Conservation (phyloP, 805 yeast genomes). For the Saturnispora gosingensis region DNA sequence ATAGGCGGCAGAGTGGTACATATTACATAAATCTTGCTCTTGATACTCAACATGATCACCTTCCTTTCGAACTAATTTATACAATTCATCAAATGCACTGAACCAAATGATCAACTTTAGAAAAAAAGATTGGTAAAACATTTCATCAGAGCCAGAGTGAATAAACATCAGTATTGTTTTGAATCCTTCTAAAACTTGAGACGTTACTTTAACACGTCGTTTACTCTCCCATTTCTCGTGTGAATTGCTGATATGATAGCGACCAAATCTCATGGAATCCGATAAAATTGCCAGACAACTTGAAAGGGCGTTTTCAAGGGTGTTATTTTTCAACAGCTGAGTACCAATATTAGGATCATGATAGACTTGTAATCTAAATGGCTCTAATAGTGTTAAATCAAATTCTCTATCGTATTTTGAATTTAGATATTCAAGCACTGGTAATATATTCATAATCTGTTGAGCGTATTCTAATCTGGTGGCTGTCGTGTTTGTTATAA, state of each 20-base stretch:
- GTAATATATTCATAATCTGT: constrained; percentile 49
- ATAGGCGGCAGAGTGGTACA: constrained; percentile 35
- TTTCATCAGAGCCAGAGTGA: constrained; percentile 17
- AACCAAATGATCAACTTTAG: constrained; percentile 37
- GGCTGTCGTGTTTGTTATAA: constrained; percentile 40
- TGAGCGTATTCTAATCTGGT: constrained; percentile 40
- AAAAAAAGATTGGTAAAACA: constrained; percentile 22
- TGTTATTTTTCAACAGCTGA: constrained; percentile 32
- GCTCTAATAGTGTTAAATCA: constrained; percentile 26
- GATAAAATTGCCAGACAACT: constrained; percentile 13
- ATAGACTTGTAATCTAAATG: constrained; percentile 26
- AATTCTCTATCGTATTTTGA: constrained; percentile 40
- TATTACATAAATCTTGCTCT: constrained; percentile 42
- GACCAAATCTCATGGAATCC: constrained; percentile 3
- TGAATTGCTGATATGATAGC: constrained; percentile 9
- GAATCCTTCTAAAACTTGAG: constrained; percentile 13
- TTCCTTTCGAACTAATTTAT: constrained; percentile 44
- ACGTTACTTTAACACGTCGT: constrained; percentile 5
- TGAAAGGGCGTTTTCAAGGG: constrained; percentile 36
- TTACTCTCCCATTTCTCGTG: constrained; percentile 12
- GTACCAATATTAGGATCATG: constrained; percentile 28
- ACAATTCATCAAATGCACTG: constrained; percentile 48
- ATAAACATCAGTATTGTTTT: constrained; percentile 20
- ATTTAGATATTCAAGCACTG: constrained; percentile 40
- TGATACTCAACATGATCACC: constrained; percentile 58